phyloP scores from a whole-genome alignment of 106 monocot genomes.

The Apostasia ramifera region DNA sequence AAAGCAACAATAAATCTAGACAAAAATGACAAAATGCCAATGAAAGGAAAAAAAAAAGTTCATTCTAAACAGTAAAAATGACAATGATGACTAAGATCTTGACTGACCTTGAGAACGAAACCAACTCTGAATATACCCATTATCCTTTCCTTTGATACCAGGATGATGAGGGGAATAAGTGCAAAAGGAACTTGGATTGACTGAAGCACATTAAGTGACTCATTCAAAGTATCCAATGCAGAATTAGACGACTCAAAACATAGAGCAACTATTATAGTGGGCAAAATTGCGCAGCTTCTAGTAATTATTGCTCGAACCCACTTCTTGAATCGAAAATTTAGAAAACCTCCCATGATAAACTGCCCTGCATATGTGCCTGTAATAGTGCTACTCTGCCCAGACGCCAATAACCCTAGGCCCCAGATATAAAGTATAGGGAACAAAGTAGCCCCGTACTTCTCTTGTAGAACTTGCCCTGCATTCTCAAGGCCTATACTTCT shows the following conservation, averaged over 20 bases:
- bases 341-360: constrained; percentile 90
- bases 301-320: constrained; percentile 75
- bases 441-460: constrained; percentile 60
- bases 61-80: too few relatives aligned
- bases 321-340: constrained; percentile 75
- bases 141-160: constrained; percentile 70
- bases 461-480: constrained; percentile 77
- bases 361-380: constrained; percentile 90
- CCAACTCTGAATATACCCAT: constrained; percentile 75
- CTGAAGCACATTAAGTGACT: constrained; percentile 82
- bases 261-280: constrained; percentile 74
- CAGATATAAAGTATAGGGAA: constrained; percentile 87
- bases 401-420: constrained; percentile 77
- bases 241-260: constrained; percentile 64
- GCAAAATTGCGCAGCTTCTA: constrained; percentile 75
- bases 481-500: constrained; percentile 64
- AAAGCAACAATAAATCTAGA: too few relatives aligned
- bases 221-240: constrained; percentile 64
- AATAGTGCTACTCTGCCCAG: constrained; percentile 88
- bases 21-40: too few relatives aligned
- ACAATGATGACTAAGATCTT: not conserved
- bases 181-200: constrained; percentile 89
- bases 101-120: constrained; percentile 40
- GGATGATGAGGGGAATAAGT: constrained; percentile 67
- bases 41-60: too few relatives aligned